Evolutionary conservation across 202 grass and related monocot genomes (phyloP).

Genomic region (Zizania palustris): DNA sequence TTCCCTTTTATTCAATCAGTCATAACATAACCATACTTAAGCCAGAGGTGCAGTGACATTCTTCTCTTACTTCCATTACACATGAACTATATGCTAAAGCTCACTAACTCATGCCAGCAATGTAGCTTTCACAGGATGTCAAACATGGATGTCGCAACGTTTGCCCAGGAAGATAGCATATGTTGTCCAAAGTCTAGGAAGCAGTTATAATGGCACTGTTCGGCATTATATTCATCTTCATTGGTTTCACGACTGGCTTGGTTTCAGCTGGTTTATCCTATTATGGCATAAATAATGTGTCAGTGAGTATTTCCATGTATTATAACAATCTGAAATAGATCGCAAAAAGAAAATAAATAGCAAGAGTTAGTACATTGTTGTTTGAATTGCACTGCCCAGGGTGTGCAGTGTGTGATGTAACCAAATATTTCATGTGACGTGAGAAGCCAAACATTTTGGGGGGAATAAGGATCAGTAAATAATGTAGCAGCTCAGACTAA

Average conservation of each 20-base stretch:
- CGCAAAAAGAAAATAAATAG: background rate
- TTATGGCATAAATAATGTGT: conserved; percentile 4
- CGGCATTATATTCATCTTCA: conserved; percentile 44
- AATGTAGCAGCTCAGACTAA: background rate
- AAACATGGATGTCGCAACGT: background rate
- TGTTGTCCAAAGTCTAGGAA: conserved; percentile 8
- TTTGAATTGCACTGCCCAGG: background rate
- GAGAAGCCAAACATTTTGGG: background rate
- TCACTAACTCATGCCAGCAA: background rate
- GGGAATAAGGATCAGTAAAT: background rate
- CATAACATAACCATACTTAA: background rate
- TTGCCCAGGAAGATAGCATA: background rate
- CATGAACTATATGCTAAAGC: background rate
- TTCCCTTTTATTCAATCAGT: conserved; percentile 37
- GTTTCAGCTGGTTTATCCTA: conserved; percentile 42
- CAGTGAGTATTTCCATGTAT: conserved; percentile 6
- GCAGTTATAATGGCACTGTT: conserved; percentile 42
- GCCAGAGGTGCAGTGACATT: background rate
- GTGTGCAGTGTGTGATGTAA: background rate
- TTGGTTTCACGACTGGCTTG: conserved; percentile 19
- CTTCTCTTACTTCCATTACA: background rate
- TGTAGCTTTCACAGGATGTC: background rate
- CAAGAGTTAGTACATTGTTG: background rate
- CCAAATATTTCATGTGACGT: background rate
- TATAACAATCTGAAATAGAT: background rate